These are phyloP conservation scores for Heliocybe sulcata DNA, from an alignment of 1,284 basidiomycete genomes.

Conservation along the genomic window DNA sequence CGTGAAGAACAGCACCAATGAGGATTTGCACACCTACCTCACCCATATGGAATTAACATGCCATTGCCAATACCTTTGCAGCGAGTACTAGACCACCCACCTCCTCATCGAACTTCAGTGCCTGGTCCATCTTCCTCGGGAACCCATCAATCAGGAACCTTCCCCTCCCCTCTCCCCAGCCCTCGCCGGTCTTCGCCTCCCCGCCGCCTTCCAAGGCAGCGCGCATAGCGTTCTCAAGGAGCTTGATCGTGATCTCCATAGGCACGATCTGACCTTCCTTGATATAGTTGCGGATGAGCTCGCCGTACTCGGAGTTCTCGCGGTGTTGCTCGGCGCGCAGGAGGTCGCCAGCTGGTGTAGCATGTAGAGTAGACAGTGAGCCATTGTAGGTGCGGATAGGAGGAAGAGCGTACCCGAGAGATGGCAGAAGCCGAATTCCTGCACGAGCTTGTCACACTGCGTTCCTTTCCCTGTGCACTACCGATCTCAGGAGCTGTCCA, in stretches of 20 bases:
- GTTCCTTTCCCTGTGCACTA: slow-evolving; percentile 83
- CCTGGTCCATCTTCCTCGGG: slow-evolving; percentile 99
- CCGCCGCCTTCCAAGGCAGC: slow-evolving; percentile 59
- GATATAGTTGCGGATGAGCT: slow-evolving; percentile 87
- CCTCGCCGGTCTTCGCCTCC: slow-evolving; percentile 30
- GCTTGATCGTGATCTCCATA: slow-evolving; percentile 94
- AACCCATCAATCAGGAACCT: slow-evolving; percentile 98
- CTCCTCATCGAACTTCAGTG: slow-evolving; percentile 84
- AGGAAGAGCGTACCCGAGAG: slow-evolving; percentile 65
- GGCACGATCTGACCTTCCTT: slow-evolving; percentile 94
- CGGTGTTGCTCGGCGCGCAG: slow-evolving; percentile 92
- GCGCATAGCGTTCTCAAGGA: slow-evolving; percentile 91
- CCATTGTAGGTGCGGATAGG: slow-evolving; percentile 1
- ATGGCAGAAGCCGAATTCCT: slow-evolving; percentile 89
- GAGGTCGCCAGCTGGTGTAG: slow-evolving; percentile 93
- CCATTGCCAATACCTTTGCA: too few species aligned
- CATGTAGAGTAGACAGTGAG: too few species aligned
- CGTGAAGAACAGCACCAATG: slow-evolving; percentile 83
- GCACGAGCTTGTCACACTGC: slow-evolving; percentile 85
- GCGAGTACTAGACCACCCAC: slow-evolving; percentile 38
- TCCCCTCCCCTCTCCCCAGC: slow-evolving; percentile 72
- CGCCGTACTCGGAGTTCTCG: slow-evolving; percentile 79
- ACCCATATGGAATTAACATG: too few species aligned
- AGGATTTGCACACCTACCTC: slow-evolving; percentile 70
- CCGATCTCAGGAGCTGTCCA: slow-evolving; percentile 7